Conservation (phyloP, 331 rosid species). For the Acacia concinna region DNA sequence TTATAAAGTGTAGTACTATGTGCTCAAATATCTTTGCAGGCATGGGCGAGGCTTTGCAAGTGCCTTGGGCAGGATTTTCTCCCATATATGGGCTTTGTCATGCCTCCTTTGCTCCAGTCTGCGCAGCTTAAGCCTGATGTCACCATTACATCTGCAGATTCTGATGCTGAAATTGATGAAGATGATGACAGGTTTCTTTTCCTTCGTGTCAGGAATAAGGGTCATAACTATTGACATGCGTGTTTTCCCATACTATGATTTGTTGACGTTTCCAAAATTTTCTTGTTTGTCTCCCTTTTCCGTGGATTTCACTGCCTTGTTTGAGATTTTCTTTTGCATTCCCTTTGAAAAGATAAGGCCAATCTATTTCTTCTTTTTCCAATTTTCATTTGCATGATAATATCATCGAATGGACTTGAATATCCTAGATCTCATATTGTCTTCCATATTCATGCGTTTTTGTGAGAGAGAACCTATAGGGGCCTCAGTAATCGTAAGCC, state of each 20-base stretch:
- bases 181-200: conserved; percentile 71
- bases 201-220: conserved; percentile 3
- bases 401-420: neutral
- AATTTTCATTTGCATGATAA: conserved; percentile 9
- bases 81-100: conserved; percentile 74
- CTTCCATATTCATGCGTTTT: neutral
- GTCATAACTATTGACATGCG: conserved; percentile 7
- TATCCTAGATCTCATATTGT: neutral
- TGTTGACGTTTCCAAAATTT: conserved; percentile 4
- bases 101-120: conserved; percentile 78
- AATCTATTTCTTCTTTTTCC: neutral
- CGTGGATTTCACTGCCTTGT: neutral
- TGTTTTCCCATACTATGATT: conserved; percentile 14
- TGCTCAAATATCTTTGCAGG: conserved; percentile 41
- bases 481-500: neutral
- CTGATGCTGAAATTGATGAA: conserved; percentile 66
- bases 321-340: conserved; percentile 16
- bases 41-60: conserved; percentile 83
- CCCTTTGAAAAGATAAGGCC: conserved; percentile 10
- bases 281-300: conserved; percentile 24
- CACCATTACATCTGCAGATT: conserved; percentile 71
- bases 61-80: conserved; percentile 83
- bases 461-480: neutral
- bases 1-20: neutral
- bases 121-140: conserved; percentile 85